phyloP scores from a whole-genome alignment of 495 filamentous ascomycete species.

The Parachaetomium inaequale region DNA sequence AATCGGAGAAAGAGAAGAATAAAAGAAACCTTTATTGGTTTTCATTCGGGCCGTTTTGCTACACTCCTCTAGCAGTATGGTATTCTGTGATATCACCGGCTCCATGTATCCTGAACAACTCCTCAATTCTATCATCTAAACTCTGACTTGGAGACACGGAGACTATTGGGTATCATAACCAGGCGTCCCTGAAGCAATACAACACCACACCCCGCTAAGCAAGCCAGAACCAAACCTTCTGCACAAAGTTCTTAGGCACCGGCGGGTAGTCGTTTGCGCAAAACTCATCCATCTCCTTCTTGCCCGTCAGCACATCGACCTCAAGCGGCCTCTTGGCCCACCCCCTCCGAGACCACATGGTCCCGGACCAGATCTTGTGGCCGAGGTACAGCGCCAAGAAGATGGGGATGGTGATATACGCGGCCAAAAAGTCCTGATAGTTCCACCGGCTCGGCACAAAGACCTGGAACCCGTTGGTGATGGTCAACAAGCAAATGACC shows the following conservation, averaged over 20 bases:
- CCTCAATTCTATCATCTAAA: not conserved
- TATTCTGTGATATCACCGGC: too few relatives aligned
- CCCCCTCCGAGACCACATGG: conserved; percentile 31
- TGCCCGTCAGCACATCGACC: conserved; percentile 47
- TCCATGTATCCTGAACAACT: too few relatives aligned
- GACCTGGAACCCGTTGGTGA: conserved; percentile 49
- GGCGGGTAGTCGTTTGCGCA: conserved; percentile 37
- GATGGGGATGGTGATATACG: conserved; percentile 48
- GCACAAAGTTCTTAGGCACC: conserved; percentile 38
- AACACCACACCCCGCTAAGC: conserved; percentile 28
- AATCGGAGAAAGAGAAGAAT: too few relatives aligned
- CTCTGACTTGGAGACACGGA: not conserved
- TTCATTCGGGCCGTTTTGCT: too few relatives aligned
- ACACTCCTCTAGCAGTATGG: too few relatives aligned
- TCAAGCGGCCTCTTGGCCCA: conserved; percentile 30
- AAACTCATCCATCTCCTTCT: conserved; percentile 50
- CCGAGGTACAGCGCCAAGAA: conserved; percentile 42
- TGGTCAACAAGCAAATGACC: conserved; percentile 39
- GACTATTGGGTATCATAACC: not conserved
- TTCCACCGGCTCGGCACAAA: conserved; percentile 43
- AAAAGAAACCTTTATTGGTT: too few relatives aligned
- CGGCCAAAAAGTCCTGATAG: conserved; percentile 41
- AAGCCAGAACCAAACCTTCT: conserved; percentile 49
- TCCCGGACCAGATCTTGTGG: conserved; percentile 39
- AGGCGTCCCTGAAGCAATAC: not conserved